Percentiles rank a stretch among this genome's conserved stretches.
Evolutionary conservation across 495 filamentous ascomycete genomes (phyloP).

Genomic region (Podospora pseudoanserina): DNA sequence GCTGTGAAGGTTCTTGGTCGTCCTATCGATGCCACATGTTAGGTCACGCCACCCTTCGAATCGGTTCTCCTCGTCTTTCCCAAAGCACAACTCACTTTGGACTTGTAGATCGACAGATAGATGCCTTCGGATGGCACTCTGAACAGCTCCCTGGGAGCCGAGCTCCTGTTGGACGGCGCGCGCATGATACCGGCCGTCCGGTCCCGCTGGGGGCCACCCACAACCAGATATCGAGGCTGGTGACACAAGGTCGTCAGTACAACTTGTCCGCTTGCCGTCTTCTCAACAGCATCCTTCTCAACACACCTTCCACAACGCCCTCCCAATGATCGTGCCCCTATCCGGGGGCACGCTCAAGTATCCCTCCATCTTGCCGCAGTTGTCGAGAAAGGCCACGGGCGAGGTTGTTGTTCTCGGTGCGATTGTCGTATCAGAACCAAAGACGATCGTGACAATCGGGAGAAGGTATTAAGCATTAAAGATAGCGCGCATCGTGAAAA

Average conservation of each 20-base stretch:
- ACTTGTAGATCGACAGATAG: conserved; percentile 54
- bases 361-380: conserved; percentile 48
- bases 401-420: conserved; percentile 10
- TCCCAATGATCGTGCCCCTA: conserved; percentile 52
- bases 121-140: conserved; percentile 34
- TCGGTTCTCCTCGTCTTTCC: background rate
- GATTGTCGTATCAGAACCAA: conserved; percentile 2
- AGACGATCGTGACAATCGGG: conserved; percentile 2
- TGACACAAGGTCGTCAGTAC: conserved; percentile 7
- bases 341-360: conserved; percentile 53
- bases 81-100: conserved; percentile 40
- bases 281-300: background rate
- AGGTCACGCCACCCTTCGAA: background rate
- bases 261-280: background rate
- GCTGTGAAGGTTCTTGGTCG: conserved; percentile 48
- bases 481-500: conserved; percentile 19
- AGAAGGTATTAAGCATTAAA: conserved; percentile 23
- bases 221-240: conserved; percentile 47
- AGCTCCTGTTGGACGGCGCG: conserved; percentile 26
- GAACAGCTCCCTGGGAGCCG: conserved; percentile 27
- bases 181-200: conserved; percentile 26
- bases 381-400: conserved; percentile 14
- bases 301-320: conserved; percentile 55
- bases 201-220: conserved; percentile 34
- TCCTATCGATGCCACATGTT: conserved; percentile 32